Conservation (phyloP, 2,329 filamentous ascomycete species). For the Diplodia seriata region DNA sequence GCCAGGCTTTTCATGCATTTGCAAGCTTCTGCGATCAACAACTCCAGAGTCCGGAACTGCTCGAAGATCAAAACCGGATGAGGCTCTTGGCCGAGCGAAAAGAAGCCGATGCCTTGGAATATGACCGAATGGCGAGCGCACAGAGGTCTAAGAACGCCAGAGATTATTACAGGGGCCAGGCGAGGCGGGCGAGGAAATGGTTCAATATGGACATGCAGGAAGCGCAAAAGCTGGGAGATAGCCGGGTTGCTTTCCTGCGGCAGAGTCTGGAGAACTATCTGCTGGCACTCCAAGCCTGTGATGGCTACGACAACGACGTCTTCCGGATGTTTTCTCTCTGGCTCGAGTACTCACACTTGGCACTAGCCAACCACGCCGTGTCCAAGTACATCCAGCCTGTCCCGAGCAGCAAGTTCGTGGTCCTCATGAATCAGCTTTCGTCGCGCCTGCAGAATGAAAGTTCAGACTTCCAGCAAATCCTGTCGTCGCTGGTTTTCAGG, state of each 20-base stretch:
- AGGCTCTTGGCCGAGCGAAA: constrained; percentile 81
- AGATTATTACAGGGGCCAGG: constrained; percentile 62
- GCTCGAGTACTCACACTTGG: constrained; percentile 83
- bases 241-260: constrained; percentile 81
- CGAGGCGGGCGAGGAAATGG: constrained; percentile 82
- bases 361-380: constrained; percentile 79
- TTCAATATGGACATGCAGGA: constrained; percentile 89
- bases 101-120: constrained; percentile 76
- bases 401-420: constrained; percentile 88
- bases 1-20: constrained; percentile 92
- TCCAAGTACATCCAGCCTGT: constrained; percentile 73
- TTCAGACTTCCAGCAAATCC: constrained; percentile 75
- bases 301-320: constrained; percentile 87
- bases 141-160: constrained; percentile 57
- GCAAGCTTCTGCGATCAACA: constrained; percentile 95
- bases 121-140: constrained; percentile 66
- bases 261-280: constrained; percentile 94
- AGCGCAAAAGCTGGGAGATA: constrained; percentile 77
- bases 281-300: constrained; percentile 80
- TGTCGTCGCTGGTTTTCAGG: constrained; percentile 75
- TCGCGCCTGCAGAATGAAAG: constrained; percentile 81
- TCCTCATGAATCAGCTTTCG: constrained; percentile 93
- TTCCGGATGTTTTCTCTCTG: constrained; percentile 93
- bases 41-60: constrained; percentile 80
- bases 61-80: constrained; percentile 84